These are phyloP conservation scores for Coemansia sp. DNA, from an alignment of 192 early-diverging fungal species.

Conservation along the genomic window DNA sequence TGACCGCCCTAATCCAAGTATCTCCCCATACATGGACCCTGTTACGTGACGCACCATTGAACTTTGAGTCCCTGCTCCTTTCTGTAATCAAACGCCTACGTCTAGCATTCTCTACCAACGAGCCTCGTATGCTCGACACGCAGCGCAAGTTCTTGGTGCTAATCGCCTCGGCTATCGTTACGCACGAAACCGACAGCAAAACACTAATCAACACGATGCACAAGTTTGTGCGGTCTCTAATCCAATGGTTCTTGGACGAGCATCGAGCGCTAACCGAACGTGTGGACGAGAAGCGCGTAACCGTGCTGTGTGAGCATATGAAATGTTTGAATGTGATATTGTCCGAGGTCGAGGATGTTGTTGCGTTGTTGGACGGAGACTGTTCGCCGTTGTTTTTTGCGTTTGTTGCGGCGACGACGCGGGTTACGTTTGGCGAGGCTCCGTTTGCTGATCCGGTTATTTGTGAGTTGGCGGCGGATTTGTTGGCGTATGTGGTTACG, in stretches of 20 bases:
- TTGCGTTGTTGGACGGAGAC: slow-evolving; percentile 46
- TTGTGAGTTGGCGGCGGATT: slow-evolving; percentile 40
- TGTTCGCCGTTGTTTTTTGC: slow-evolving; percentile 42
- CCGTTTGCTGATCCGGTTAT: slow-evolving; percentile 25
- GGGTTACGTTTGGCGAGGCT: slow-evolving; percentile 41
- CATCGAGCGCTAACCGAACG: slow-evolving; percentile 13
- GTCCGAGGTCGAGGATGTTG: slow-evolving; percentile 42
- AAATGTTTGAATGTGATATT: slow-evolving; percentile 50
- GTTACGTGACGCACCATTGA: slow-evolving; percentile 10
- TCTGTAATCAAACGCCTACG: slow-evolving; percentile 23
- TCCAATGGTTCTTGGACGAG: slow-evolving; percentile 47
- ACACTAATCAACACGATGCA: slow-evolving; percentile 29
- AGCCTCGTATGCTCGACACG: slow-evolving; percentile 28
- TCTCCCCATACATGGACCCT: slow-evolving; percentile 23
- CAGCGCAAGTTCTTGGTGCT: slow-evolving; percentile 39
- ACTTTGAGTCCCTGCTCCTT: slow-evolving; percentile 32
- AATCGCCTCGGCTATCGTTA: slow-evolving; percentile 35
- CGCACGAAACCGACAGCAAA: slow-evolving; percentile 31
- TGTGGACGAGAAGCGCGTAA: slow-evolving; percentile 10
- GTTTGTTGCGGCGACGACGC: slow-evolving; percentile 49
- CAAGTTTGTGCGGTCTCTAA: slow-evolving; percentile 24
- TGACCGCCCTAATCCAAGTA: slow-evolving; percentile 27
- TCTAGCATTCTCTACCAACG: slow-evolving; percentile 18
- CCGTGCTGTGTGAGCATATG: slow-evolving; percentile 41
- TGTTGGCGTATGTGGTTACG: slow-evolving; percentile 48